Percentiles rank a stretch among this genome's conserved stretches.
Conservation (phyloP, 441 rosid species). For the Adansonia rubrostipa region DNA sequence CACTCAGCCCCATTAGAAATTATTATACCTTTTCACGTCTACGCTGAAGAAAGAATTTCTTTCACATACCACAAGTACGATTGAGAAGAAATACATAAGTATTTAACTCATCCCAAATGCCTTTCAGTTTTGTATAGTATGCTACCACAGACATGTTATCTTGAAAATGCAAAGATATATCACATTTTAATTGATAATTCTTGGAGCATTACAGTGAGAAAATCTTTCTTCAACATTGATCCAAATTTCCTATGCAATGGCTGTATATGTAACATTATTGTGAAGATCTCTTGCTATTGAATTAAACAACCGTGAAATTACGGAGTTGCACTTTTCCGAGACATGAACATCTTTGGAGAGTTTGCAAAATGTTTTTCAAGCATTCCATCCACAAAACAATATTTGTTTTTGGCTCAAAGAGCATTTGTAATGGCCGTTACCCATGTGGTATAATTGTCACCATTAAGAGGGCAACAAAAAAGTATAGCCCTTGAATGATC, state of each 20-base stretch:
- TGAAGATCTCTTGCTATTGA: background rate
- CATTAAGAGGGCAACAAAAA: no score
- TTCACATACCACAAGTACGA: background rate
- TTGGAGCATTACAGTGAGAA: background rate
- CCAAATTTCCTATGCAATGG: background rate
- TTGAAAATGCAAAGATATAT: background rate
- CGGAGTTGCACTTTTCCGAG: background rate
- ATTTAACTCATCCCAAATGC: background rate
- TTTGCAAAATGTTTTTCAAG: background rate
- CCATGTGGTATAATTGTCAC: no score
- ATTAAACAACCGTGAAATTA: background rate
- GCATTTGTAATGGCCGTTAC: no score
- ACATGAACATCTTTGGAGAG: background rate
- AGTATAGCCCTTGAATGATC: no score
- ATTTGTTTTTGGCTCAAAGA: no score
- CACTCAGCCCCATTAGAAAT: background rate
- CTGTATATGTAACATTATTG: no score
- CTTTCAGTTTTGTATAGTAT: background rate
- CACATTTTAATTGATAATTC: background rate
- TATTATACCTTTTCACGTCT: background rate
- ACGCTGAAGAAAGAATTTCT: background rate
- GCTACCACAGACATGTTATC: background rate
- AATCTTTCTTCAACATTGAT: background rate
- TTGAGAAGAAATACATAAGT: background rate
- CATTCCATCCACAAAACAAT: background rate